Conservation (phyloP, 208 protist genomes). For the Leishmania gerbilli region DNA sequence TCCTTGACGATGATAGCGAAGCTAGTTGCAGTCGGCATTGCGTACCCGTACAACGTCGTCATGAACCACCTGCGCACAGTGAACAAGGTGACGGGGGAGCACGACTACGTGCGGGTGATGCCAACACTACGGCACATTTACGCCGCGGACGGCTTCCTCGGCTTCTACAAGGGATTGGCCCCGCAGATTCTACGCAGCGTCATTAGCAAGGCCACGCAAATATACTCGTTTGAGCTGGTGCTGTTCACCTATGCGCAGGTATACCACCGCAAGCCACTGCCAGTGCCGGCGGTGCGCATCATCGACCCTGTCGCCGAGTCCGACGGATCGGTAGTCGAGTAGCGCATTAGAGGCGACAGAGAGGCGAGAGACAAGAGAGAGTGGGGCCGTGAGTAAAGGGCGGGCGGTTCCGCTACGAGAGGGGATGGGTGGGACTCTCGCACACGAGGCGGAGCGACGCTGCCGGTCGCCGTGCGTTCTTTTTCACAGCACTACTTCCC, state of each 20-base stretch:
- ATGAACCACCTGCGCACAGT: conserved; percentile 90
- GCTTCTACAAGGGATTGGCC: conserved; percentile 90
- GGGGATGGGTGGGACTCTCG: neutral
- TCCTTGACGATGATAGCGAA: conserved; percentile 86
- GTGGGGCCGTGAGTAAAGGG: neutral
- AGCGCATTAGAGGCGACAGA: neutral
- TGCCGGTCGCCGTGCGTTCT: neutral
- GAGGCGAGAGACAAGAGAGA: neutral
- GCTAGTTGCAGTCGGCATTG: conserved; percentile 61
- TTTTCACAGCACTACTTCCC: neutral
- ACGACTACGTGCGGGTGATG: conserved; percentile 66
- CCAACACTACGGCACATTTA: conserved; percentile 84
- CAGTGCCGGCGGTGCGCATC: conserved; percentile 10
- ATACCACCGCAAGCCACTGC: conserved; percentile 12
- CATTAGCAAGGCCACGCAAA: conserved; percentile 87
- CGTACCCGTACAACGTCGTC: conserved; percentile 92
- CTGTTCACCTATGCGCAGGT: conserved; percentile 77
- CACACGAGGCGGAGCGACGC: neutral
- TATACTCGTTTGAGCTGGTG: conserved; percentile 87
- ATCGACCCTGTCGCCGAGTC: conserved; percentile 21
- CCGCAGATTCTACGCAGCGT: conserved; percentile 86
- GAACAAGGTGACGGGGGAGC: conserved; percentile 75
- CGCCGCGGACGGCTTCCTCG: conserved; percentile 62
- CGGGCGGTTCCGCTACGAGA: neutral
- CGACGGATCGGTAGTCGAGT: neutral